Evolutionary conservation across 257 asterid species (phyloP).

Genomic region (Knoxia roxburghii): DNA sequence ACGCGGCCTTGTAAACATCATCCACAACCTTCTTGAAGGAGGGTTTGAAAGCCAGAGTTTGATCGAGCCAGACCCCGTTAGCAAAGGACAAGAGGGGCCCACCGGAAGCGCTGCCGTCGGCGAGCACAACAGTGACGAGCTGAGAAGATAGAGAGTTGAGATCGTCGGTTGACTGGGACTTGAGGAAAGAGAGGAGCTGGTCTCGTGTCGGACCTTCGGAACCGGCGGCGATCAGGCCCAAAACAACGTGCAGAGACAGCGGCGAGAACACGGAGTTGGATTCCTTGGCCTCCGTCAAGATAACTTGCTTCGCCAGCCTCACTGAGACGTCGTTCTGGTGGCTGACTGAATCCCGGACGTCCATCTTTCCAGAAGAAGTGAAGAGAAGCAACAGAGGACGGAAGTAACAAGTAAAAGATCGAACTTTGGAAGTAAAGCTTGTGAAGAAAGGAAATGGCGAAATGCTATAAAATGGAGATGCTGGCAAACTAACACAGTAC

Average conservation of each 20-base stretch:
- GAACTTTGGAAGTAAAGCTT: too few relatives aligned
- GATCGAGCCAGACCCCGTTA: constrained; percentile 42
- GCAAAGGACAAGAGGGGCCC: constrained; percentile 34
- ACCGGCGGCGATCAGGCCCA: constrained; percentile 33
- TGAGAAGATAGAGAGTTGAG: constrained; percentile 29
- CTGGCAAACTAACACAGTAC: too few relatives aligned
- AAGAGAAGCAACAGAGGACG: too few relatives aligned
- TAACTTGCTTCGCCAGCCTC: constrained; percentile 18
- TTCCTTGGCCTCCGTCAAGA: constrained; percentile 23
- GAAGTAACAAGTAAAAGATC: too few relatives aligned
- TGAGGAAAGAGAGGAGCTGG: constrained; percentile 36
- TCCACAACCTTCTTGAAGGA: constrained; percentile 27
- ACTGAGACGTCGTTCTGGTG: constrained; percentile 29
- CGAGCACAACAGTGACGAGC: constrained; percentile 24
- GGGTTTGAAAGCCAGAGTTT: constrained; percentile 30
- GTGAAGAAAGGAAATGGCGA: too few relatives aligned
- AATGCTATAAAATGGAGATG: too few relatives aligned
- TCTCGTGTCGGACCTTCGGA: constrained; percentile 29
- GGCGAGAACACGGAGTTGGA: constrained; percentile 36
- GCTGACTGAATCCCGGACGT: constrained; percentile 27
- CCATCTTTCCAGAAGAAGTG: constrained; percentile 16
- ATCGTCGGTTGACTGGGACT: constrained; percentile 22
- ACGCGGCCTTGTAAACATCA: constrained; percentile 26
- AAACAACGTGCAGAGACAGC: constrained; percentile 28
- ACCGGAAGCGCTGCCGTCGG: constrained; percentile 34